Base-by-base conservation (phyloP, 2,329 filamentous ascomycete species). In the Fusarium avenaceum region DNA sequence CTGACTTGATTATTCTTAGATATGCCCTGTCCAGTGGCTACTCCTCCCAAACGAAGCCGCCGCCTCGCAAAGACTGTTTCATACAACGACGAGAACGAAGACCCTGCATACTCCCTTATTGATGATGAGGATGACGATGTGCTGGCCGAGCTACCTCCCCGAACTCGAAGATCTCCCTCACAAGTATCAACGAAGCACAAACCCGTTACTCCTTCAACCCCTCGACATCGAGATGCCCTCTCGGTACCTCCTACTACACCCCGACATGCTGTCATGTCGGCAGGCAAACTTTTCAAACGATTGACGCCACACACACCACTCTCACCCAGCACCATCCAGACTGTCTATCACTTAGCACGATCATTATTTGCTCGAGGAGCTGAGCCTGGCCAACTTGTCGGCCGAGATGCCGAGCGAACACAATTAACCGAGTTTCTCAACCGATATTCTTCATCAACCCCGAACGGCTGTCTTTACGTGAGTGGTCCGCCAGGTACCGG, bases 401-500 rank as follows among this genome's bases (percentile, higher is more conserved):
- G 94, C 48, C 89, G 94, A 45, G 92, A 97, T 30, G 81, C 86
- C 75, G 83, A 90, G 75, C 83, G 87, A 40, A 81, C 85, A 15
- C 89, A 94, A 67, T 81, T 98, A 33, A 81, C 83, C 14, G 79
- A 76, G 0, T 97, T 97, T 75, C 84, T 97, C 50, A 82, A 87
- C 39, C 85, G 86, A 50, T 88, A 89, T 70, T 81, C 90, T 7
- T 82, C 86, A 10, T 79, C 86, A 19, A 83, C 83, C 13, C 87
- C 86, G 4, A 89, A 90, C 53, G 94, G 94, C 53, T 98, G 95
- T 76, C 86, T 97, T 51, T 99, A 99, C 76, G 91, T 99, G 70
- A 97, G 94, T 72, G 96, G 96, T 0, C 96, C 96, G 6, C 96
- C 96, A 3, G 96, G 96, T 13, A 99, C 96, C 0, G 96, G 96